A percentile compares a stretch with the other conserved stretches of the same genome.
phyloP scores from a whole-genome alignment of 2,329 filamentous ascomycete genomes.

The Venturia effusa region DNA sequence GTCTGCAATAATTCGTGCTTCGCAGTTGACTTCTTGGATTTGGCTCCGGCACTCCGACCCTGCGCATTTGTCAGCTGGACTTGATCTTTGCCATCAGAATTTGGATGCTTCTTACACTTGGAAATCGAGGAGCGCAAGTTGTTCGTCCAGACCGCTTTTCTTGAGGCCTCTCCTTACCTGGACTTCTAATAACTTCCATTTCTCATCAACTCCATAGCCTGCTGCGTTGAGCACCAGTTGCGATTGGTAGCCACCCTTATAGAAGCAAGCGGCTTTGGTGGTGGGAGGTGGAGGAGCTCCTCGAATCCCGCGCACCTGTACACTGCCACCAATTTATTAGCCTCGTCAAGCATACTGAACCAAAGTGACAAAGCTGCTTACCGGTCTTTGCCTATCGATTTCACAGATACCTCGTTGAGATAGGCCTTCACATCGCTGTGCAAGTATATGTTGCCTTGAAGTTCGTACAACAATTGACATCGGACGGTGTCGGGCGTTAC shows the following conservation, averaged over 20 bases:
- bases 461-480: conserved; percentile 42
- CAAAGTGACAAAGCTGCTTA: conserved; percentile 4
- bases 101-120: conserved; percentile 19
- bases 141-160: conserved; percentile 25
- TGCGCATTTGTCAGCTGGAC: conserved; percentile 7
- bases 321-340: conserved; percentile 21
- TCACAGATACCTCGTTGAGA: conserved; percentile 39
- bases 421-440: conserved; percentile 46
- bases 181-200: conserved; percentile 30
- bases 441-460: conserved; percentile 45
- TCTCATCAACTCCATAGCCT: conserved; percentile 34
- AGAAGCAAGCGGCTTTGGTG: conserved; percentile 33
- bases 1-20: conserved; percentile 11
- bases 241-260: conserved; percentile 32
- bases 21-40: conserved; percentile 10
- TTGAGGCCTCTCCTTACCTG: conserved; percentile 25
- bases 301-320: conserved; percentile 35
- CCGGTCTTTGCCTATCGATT: conserved; percentile 37
- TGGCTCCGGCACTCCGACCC: conserved; percentile 28
- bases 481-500: conserved; percentile 36
- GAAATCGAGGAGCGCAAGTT: conserved; percentile 30
- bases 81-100: background rate
- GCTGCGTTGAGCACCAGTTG: conserved; percentile 35
- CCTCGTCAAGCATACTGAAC: background rate
- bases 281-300: conserved; percentile 34